A percentile compares a stretch with the other conserved stretches of the same genome.
Evolutionary conservation across 2,329 filamentous ascomycete species (phyloP).

Genomic region (Penicillium janthinellum): DNA sequence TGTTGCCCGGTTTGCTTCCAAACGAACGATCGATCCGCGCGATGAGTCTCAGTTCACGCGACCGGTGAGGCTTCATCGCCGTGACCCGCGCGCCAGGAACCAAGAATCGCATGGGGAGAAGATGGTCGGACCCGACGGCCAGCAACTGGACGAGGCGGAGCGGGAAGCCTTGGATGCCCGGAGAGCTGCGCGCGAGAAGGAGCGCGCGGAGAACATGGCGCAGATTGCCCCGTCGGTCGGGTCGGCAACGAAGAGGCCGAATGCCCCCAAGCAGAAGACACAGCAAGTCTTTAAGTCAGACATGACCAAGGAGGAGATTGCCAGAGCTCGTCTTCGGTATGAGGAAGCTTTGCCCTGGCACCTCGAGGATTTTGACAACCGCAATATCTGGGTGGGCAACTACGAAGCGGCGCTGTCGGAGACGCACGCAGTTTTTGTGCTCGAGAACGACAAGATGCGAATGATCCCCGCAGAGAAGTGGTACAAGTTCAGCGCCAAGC

Average conservation of each 20-base stretch:
- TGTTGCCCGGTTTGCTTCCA: constrained; percentile 76
- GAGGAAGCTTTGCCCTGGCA: constrained; percentile 97
- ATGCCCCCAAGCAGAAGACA: constrained; percentile 72
- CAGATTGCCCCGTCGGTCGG: constrained; percentile 86
- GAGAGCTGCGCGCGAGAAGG: constrained; percentile 78
- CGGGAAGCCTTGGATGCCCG: constrained; percentile 59
- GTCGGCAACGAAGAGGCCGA: constrained; percentile 68
- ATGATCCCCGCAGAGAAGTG: constrained; percentile 94
- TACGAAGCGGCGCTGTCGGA: constrained; percentile 89
- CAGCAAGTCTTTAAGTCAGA: constrained; percentile 85
- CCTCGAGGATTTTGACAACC: constrained; percentile 92
- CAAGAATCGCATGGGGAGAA: constrained; percentile 59
- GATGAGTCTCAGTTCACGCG: constrained; percentile 83
- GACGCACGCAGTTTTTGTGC: constrained; percentile 74
- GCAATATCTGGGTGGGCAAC: constrained; percentile 88
- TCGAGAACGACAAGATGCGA: constrained; percentile 70
- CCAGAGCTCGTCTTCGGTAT: constrained; percentile 68
- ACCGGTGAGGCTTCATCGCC: constrained; percentile 84
- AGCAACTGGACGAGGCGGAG: constrained; percentile 67
- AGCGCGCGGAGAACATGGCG: constrained; percentile 82
- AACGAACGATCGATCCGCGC: constrained; percentile 64
- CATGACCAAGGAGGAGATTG: constrained; percentile 70
- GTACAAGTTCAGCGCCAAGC: constrained; percentile 66
- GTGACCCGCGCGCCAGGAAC: constrained; percentile 69
- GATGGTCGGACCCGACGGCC: constrained; percentile 36